Conservation (phyloP, 768 basidiomycete species). For the Mrakia gelida region DNA sequence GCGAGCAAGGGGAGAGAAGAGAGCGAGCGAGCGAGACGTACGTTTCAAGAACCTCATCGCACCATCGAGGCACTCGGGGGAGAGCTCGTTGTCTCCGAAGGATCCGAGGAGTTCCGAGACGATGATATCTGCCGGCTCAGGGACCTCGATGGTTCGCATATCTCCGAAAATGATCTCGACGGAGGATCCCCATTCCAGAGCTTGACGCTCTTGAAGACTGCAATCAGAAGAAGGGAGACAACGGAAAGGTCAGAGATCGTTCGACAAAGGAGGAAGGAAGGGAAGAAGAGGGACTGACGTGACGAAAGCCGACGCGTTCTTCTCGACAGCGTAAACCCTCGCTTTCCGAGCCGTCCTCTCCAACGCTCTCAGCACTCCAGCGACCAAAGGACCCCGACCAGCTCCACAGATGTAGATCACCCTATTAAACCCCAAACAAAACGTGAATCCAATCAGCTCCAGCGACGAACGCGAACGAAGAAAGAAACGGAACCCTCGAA, state of each 20-base stretch:
- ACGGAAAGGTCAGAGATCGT: neutral
- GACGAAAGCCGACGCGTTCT: conserved; percentile 92
- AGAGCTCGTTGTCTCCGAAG: conserved; percentile 97
- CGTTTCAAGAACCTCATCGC: conserved; percentile 89
- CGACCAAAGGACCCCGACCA: conserved; percentile 87
- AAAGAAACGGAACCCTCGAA: conserved; percentile 18
- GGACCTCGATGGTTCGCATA: conserved; percentile 78
- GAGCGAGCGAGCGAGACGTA: conserved; percentile 46
- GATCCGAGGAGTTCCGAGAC: conserved; percentile 94
- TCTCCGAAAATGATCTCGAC: conserved; percentile 88
- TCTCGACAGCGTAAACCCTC: conserved; percentile 82
- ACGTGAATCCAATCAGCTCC: neutral
- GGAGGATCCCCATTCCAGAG: conserved; percentile 71
- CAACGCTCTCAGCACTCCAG: conserved; percentile 73
- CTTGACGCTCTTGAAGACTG: conserved; percentile 79
- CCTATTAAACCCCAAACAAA: conserved; percentile 48
- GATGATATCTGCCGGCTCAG: conserved; percentile 85
- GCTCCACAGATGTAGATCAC: conserved; percentile 89
- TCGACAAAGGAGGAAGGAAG: neutral
- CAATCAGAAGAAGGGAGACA: neutral
- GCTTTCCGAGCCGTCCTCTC: conserved; percentile 61
- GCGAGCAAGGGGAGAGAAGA: neutral
- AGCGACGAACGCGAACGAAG: neutral
- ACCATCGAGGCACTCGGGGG: conserved; percentile 96
- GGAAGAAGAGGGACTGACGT: conserved; percentile 58